Conservation (phyloP, 768 basidiomycete species). For the Austroboletus eburneus region DNA sequence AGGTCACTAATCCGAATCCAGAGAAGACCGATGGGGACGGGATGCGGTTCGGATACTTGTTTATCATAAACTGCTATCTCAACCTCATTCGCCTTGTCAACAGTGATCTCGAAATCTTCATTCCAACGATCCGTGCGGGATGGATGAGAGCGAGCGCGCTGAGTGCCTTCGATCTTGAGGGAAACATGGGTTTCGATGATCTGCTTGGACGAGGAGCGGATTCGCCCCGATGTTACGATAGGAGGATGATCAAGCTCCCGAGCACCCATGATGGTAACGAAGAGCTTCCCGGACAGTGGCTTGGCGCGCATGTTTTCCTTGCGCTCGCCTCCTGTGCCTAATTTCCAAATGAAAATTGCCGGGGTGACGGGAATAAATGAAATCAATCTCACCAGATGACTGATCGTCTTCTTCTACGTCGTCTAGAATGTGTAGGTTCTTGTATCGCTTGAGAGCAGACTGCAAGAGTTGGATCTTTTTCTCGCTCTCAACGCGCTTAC, state of each 20-base stretch:
- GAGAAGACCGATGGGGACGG: constrained; percentile 87
- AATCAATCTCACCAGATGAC: constrained; percentile 42
- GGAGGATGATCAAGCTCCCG: constrained; percentile 95
- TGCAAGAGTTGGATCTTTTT: constrained; percentile 93
- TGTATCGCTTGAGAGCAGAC: constrained; percentile 91
- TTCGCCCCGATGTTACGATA: constrained; percentile 51
- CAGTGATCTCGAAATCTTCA: constrained; percentile 92
- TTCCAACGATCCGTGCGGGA: constrained; percentile 96
- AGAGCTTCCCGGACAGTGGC: constrained; percentile 88
- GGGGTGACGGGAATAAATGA: not conserved
- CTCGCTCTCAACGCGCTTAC: constrained; percentile 91
- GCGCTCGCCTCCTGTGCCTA: constrained; percentile 73
- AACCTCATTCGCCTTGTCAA: constrained; percentile 98
- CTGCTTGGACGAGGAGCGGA: constrained; percentile 77
- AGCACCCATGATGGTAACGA: constrained; percentile 83
- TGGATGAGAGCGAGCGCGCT: constrained; percentile 87
- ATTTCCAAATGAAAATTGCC: constrained; percentile 28
- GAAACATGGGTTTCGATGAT: constrained; percentile 82
- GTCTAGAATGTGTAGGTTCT: constrained; percentile 91
- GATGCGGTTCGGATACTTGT: constrained; percentile 72
- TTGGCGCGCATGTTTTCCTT: constrained; percentile 93
- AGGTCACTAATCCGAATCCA: constrained; percentile 95
- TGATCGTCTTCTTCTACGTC: constrained; percentile 87
- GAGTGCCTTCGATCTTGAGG: constrained; percentile 94
- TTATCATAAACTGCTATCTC: constrained; percentile 96